Evolutionary conservation across 352 stramenopile species (phyloP).

Genomic region (Bremia lactucae): DNA sequence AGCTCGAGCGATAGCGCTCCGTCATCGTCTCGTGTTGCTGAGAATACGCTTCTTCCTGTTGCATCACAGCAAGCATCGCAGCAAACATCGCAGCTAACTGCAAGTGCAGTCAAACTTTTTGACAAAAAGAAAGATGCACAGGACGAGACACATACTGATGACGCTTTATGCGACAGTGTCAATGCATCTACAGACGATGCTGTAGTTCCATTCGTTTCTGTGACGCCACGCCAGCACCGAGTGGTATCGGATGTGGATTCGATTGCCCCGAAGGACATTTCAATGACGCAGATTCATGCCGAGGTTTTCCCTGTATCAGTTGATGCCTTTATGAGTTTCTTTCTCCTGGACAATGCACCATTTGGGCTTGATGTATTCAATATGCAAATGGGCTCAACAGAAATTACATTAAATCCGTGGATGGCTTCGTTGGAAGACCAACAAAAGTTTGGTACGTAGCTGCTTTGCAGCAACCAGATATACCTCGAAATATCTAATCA

Average conservation of each 20-base stretch:
- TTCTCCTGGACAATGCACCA: conserved; percentile 49
- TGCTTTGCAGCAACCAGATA: background rate
- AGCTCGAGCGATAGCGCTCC: conserved; percentile 7
- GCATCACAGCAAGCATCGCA: conserved; percentile 1
- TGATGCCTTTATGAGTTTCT: conserved; percentile 60
- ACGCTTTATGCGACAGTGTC: conserved; percentile 2
- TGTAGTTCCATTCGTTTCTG: conserved; percentile 6
- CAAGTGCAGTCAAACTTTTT: background rate
- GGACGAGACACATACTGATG: background rate
- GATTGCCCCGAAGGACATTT: conserved; percentile 55
- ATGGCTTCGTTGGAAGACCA: conserved; percentile 36
- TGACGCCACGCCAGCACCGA: conserved; percentile 17
- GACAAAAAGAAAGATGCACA: conserved; percentile 9
- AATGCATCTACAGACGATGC: conserved; percentile 1
- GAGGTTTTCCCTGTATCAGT: conserved; percentile 48
- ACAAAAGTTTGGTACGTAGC: conserved; percentile 22
- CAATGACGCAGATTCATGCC: conserved; percentile 61
- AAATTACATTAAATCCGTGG: conserved; percentile 69
- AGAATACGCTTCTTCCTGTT: background rate
- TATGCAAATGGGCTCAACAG: conserved; percentile 43
- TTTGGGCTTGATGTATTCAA: conserved; percentile 69
- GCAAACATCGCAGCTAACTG: background rate
- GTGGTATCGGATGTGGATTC: conserved; percentile 55
- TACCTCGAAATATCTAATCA: background rate
- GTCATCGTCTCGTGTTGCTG: conserved; percentile 7